These are phyloP conservation scores for Chlorophyllum brunneum DNA, from an alignment of 768 basidiomycete genomes.

Conservation along the genomic window DNA sequence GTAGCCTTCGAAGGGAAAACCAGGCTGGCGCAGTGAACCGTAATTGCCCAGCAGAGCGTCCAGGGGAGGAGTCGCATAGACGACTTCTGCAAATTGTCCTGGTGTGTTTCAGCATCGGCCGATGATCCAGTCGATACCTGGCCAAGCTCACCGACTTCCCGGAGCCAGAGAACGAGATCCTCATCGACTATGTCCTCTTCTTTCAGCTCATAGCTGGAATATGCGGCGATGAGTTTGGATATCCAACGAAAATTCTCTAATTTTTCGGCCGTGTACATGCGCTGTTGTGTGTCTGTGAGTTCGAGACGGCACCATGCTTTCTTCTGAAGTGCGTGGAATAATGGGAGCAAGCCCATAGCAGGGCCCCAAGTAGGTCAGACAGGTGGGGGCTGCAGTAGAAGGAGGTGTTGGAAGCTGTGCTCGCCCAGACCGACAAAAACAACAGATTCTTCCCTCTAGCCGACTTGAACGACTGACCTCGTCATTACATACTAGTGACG, in stretches of 20 bases:
- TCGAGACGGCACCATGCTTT: slow-evolving; percentile 3
- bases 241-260: slow-evolving; percentile 55
- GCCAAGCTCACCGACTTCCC: slow-evolving; percentile 43
- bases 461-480: slow-evolving; percentile 1
- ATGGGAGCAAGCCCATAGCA: slow-evolving; percentile 2
- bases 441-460: not conserved
- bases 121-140: not conserved
- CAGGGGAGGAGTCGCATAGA: slow-evolving; percentile 40
- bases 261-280: slow-evolving; percentile 50
- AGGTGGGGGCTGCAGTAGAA: not conserved
- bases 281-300: slow-evolving; percentile 38
- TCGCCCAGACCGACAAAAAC: not conserved
- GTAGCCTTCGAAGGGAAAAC: slow-evolving; percentile 51
- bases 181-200: slow-evolving; percentile 34
- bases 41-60: slow-evolving; percentile 40
- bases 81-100: slow-evolving; percentile 56
- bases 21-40: slow-evolving; percentile 30
- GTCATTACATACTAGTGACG: slow-evolving; percentile 43
- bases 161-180: slow-evolving; percentile 35
- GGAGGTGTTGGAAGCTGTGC: not conserved
- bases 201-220: slow-evolving; percentile 39
- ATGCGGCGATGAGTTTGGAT: slow-evolving; percentile 42
- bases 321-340: not conserved
- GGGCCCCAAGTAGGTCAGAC: not conserved
- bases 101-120: not conserved